Percentiles rank a stretch among this genome's conserved stretches.
Conservation (phyloP, 257 asterid genomes). For the Solanum rostratum region DNA sequence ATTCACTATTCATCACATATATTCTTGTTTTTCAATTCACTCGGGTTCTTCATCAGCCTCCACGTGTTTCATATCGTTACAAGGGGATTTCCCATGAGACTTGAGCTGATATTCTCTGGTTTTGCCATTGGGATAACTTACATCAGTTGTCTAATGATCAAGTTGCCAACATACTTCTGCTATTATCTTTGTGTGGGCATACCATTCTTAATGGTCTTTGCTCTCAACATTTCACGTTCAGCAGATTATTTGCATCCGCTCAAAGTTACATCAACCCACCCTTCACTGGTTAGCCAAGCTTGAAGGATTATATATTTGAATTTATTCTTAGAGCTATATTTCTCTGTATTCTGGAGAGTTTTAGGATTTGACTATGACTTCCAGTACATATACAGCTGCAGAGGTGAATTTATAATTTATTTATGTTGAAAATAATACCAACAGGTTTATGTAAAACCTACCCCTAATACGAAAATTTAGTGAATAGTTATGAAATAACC, state of each 20-base stretch:
- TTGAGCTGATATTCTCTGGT: conserved; percentile 24
- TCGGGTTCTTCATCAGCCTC: conserved; percentile 34
- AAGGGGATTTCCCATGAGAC: conserved; percentile 18
- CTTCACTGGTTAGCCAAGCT: neutral
- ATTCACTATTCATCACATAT: neutral
- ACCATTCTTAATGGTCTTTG: neutral
- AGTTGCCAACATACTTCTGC: neutral
- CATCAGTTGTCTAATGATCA: conserved; percentile 3
- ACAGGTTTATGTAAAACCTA: neutral
- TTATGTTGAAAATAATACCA: neutral
- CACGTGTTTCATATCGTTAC: conserved; percentile 30
- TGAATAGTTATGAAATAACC: no score
- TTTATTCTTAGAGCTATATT: neutral
- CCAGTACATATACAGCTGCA: neutral
- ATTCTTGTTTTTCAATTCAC: conserved; percentile 24
- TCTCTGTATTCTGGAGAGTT: neutral
- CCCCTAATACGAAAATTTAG: no score
- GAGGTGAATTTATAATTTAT: neutral
- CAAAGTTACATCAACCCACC: neutral
- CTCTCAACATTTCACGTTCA: neutral
- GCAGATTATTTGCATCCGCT: neutral
- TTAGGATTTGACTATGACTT: neutral
- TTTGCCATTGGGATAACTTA: conserved; percentile 21
- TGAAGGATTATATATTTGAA: neutral
- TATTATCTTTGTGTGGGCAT: neutral